Conservation (phyloP, 345 rosid species). For the Linum trigynum region DNA sequence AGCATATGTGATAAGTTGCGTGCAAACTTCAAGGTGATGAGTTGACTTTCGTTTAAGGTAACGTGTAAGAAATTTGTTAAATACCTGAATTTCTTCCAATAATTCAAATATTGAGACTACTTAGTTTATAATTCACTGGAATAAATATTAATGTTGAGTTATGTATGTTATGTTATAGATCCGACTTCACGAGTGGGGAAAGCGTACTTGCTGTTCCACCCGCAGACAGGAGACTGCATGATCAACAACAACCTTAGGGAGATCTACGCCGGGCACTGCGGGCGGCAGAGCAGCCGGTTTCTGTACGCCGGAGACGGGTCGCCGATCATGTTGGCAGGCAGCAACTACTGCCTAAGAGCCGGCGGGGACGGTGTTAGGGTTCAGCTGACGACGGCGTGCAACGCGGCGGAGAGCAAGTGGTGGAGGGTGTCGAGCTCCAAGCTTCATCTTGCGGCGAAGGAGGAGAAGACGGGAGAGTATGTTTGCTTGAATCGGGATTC, state of each 20-base stretch:
- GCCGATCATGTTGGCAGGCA: neutral
- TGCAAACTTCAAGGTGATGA: no score
- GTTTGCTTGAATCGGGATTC: neutral
- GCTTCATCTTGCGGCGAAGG: conserved; percentile 2
- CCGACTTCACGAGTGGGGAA: neutral
- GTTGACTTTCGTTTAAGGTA: no score
- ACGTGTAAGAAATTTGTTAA: no score
- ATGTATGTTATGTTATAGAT: neutral
- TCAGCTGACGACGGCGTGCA: neutral
- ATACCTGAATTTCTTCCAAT: no score
- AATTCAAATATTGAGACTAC: no score
- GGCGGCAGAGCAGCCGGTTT: neutral
- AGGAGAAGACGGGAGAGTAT: neutral
- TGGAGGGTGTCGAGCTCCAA: neutral
- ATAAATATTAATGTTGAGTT: no score
- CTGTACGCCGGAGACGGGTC: neutral
- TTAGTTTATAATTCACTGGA: neutral
- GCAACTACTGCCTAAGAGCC: conserved; percentile 1
- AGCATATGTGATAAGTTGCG: no score
- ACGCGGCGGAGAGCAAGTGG: neutral
- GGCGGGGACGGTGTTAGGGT: neutral
- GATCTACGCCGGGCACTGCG: neutral
- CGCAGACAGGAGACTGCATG: neutral
- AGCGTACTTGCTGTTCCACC: neutral
- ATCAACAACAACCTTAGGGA: neutral